phyloP scores from a whole-genome alignment of 352 stramenopile genomes.

The Globisporangium parvum region DNA sequence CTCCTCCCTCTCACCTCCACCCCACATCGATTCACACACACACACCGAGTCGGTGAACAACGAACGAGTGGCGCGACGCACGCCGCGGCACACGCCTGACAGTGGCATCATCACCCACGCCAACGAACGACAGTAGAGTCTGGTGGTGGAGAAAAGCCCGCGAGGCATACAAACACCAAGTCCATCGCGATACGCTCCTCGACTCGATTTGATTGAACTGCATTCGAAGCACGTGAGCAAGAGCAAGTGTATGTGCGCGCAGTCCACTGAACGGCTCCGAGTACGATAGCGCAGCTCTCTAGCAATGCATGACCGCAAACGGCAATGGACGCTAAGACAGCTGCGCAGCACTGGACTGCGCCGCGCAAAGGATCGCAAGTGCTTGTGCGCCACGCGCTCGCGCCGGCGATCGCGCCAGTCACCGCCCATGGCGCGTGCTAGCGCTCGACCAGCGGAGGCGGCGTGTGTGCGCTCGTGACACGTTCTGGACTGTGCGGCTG shows the following conservation, averaged over 20 bases:
- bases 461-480: neutral
- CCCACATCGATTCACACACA: too few species aligned
- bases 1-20: too few species aligned
- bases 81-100: constrained; percentile 13
- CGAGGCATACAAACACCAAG: neutral
- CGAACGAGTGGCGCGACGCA: constrained; percentile 13
- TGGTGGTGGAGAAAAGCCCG: neutral
- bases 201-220: neutral
- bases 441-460: neutral
- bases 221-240: neutral
- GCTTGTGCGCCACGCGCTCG: neutral
- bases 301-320: too few species aligned
- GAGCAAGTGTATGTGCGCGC: neutral
- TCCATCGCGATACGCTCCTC: neutral
- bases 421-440: neutral
- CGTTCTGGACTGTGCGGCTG: constrained; percentile 4
- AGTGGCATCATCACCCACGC: constrained; percentile 1
- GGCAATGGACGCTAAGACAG: neutral
- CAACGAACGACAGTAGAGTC: neutral
- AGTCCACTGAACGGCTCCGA: too few species aligned
- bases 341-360: neutral
- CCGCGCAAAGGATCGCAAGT: neutral
- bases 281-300: too few species aligned
- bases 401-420: neutral
- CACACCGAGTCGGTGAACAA: neutral